Evolutionary conservation across 352 stramenopile species (phyloP).

Genomic region (Albugo candida): DNA sequence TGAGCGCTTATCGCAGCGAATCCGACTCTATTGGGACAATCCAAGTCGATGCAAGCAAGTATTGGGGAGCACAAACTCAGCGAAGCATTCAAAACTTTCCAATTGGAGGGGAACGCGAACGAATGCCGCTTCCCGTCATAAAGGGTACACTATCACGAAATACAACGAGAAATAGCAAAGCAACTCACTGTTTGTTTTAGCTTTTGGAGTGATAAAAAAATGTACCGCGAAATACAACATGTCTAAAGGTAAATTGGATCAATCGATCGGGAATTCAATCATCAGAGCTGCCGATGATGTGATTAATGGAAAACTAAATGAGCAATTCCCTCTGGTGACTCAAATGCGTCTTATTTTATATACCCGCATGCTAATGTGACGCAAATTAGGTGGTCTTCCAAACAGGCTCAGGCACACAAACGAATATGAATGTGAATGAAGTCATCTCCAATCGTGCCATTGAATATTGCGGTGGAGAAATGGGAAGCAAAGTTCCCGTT

Average conservation of each 20-base stretch:
- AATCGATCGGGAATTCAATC: slow-evolving; percentile 75
- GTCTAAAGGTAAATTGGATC: slow-evolving; percentile 62
- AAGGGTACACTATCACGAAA: slow-evolving; percentile 19
- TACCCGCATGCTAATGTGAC: neutral
- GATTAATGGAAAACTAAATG: slow-evolving; percentile 82
- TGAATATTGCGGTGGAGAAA: slow-evolving; percentile 21
- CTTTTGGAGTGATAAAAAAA: slow-evolving; percentile 90
- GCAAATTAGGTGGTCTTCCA: slow-evolving; percentile 21
- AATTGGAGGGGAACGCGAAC: slow-evolving; percentile 75
- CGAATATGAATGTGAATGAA: slow-evolving; percentile 67
- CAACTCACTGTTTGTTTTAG: neutral
- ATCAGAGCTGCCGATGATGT: slow-evolving; percentile 83
- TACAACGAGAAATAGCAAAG: neutral
- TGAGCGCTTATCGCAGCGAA: slow-evolving; percentile 13
- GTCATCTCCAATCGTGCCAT: slow-evolving; percentile 58
- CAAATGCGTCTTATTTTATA: neutral
- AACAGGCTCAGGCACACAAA: slow-evolving; percentile 50
- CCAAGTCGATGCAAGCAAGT: slow-evolving; percentile 59
- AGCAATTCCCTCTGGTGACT: slow-evolving; percentile 85
- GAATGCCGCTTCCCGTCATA: slow-evolving; percentile 89
- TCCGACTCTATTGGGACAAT: slow-evolving; percentile 68
- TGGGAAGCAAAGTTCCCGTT: slow-evolving; percentile 40
- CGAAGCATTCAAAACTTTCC: slow-evolving; percentile 91
- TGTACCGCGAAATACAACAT: slow-evolving; percentile 86
- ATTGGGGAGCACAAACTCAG: slow-evolving; percentile 91